Conservation (phyloP, 495 filamentous ascomycete species). For the Xylaria curta region DNA sequence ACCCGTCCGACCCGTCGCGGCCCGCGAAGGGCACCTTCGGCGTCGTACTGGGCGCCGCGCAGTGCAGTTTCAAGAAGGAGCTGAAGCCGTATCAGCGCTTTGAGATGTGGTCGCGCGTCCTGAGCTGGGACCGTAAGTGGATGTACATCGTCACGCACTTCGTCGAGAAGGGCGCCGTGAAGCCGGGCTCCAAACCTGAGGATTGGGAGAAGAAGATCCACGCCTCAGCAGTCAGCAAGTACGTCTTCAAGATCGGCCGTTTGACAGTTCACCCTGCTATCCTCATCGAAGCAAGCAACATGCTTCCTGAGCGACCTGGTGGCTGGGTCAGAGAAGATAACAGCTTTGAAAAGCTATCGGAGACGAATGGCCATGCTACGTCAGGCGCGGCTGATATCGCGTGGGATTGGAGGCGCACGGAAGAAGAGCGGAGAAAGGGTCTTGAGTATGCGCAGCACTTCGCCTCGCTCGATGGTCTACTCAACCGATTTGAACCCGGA, state of each 20-base stretch:
- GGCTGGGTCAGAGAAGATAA: conserved; percentile 53
- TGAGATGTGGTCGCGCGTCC: conserved; percentile 74
- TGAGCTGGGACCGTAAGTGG: conserved; percentile 72
- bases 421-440: conserved; percentile 53
- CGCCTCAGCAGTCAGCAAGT: conserved; percentile 61
- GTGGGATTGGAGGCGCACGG: conserved; percentile 59
- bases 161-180: conserved; percentile 59
- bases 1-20: conserved; percentile 43
- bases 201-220: conserved; percentile 52
- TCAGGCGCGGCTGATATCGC: conserved; percentile 35
- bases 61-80: conserved; percentile 71
- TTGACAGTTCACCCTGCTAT: conserved; percentile 84
- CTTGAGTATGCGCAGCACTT: conserved; percentile 57
- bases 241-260: conserved; percentile 73
- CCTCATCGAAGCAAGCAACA: conserved; percentile 68
- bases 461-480: conserved; percentile 57
- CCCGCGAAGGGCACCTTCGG: conserved; percentile 48
- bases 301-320: conserved; percentile 67
- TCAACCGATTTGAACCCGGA: conserved; percentile 54
- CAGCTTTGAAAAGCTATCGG: conserved; percentile 19
- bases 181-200: conserved; percentile 46
- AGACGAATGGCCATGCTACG: conserved; percentile 36
- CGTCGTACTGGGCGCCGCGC: conserved; percentile 72
- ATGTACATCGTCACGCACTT: conserved; percentile 57
- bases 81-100: conserved; percentile 71